Base-by-base conservation (phyloP, 768 basidiomycete genomes). In the Mycena amicta region DNA sequence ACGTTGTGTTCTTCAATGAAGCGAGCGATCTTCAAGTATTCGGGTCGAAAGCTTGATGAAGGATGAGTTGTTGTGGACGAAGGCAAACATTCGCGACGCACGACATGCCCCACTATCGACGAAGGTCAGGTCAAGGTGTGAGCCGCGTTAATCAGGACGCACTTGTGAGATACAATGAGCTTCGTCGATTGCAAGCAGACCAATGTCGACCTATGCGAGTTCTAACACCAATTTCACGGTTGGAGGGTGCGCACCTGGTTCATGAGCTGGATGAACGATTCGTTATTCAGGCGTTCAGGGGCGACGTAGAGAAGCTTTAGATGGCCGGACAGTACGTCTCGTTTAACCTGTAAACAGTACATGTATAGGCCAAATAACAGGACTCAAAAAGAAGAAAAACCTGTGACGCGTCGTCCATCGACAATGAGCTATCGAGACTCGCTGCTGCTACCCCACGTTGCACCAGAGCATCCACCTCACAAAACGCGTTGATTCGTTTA, bases 281-380 rank as follows among this genome's bases (percentile, higher is more conserved):
- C 80, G 60, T 80, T 81, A 65, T 79, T 80, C 26, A 81, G 65
- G 71, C 77, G 66, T 59, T 80, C 80, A 0, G 80, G 80, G 1
- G 80, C 80, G 2, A 80, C 78, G 52, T 80, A 82, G 22, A 82
- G 72, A 5, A 82, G 71, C 67, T 80, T 81, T 61, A 82, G 70
- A n/a, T 65, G 56, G 3, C 77, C 77, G 3, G 68, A 65, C 13
- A 31, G n/a, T 18, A 49, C 22, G 12, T 23, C 43, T 45, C 8
- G 5, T 45, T 13, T 45, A 8, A 15, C 22, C 20, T 37, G 18
- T 8, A 8, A 37, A 18, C 8, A 37, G 8, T 8, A 37, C 8
- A 37, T 8, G 33, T 8, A 8, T 18, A 18, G 33, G 8, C 33
- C 18, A 18, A 18, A 8, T 37, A 37, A 8, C n/a, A n/a, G n/a